phyloP scores from a whole-genome alignment of 176 grass and related monocot genomes.

The Oryza nivara region DNA sequence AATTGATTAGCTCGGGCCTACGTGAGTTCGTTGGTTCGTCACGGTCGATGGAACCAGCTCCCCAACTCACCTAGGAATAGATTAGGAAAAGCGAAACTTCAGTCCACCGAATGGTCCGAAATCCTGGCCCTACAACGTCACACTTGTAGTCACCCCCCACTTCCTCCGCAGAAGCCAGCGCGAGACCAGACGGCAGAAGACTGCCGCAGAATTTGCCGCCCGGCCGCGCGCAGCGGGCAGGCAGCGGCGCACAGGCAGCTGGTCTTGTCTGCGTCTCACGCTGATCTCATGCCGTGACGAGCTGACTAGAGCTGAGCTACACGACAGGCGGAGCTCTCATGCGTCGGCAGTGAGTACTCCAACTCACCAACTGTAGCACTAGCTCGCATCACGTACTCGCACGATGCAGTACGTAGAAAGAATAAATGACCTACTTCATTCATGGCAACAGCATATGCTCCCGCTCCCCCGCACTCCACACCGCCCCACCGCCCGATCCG shows the following conservation, averaged over 20 bases:
- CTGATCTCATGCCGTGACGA: not conserved
- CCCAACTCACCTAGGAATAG: not conserved
- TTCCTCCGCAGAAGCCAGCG: not conserved
- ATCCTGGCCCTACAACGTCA: not conserved
- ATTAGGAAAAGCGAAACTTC: not conserved
- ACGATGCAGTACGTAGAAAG: not conserved
- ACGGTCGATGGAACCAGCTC: not conserved
- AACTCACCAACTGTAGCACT: not conserved
- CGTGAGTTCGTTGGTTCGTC: not conserved
- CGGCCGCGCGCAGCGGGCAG: too few relatives aligned
- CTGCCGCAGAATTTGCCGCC: not conserved
- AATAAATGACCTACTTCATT: conserved; percentile 64
- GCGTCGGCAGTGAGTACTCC: not conserved
- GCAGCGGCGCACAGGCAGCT: too few relatives aligned
- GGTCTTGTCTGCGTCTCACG: not conserved
- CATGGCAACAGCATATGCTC: conserved; percentile 18
- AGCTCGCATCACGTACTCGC: conserved; percentile 9
- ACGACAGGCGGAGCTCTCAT: conserved; percentile 11
- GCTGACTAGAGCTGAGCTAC: not conserved
- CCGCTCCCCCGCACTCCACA: not conserved
- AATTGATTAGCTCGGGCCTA: not conserved
- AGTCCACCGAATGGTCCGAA: not conserved
- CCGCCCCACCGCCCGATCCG: not conserved
- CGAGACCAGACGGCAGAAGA: not conserved
- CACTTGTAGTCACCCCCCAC: too few relatives aligned